These are phyloP conservation scores for Cinnamomum micranthum DNA, from an alignment of 164 flowering plant species.

Conservation along the genomic window DNA sequence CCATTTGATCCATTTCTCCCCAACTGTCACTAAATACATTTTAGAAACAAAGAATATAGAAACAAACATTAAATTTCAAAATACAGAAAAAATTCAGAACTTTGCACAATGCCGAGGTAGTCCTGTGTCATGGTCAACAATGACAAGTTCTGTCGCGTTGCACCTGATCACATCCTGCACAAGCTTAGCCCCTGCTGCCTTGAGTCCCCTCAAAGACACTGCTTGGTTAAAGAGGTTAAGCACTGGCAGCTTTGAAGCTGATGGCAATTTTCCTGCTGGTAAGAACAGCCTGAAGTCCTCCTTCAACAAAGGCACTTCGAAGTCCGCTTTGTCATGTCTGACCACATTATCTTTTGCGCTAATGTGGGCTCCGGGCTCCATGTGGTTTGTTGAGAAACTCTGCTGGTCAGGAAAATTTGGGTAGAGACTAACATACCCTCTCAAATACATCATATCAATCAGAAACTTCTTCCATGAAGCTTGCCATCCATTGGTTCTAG, in stretches of 20 bases:
- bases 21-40: background rate
- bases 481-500: slow-evolving; percentile 96
- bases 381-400: slow-evolving; percentile 95
- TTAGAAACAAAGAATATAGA: background rate
- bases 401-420: slow-evolving; percentile 91
- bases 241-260: slow-evolving; percentile 81
- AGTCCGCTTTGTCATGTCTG: slow-evolving; percentile 65
- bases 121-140: slow-evolving; percentile 74
- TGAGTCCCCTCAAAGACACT: slow-evolving; percentile 75
- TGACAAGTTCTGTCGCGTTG: slow-evolving; percentile 55
- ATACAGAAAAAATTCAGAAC: slow-evolving; percentile 43
- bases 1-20: too few species aligned
- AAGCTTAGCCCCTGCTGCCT: slow-evolving; percentile 88
- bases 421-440: slow-evolving; percentile 88
- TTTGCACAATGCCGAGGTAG: slow-evolving; percentile 60
- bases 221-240: slow-evolving; percentile 87
- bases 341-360: slow-evolving; percentile 81
- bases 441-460: slow-evolving; percentile 94
- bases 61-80: background rate
- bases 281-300: slow-evolving; percentile 54
- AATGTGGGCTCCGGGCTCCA: slow-evolving; percentile 98
- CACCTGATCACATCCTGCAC: slow-evolving; percentile 79
- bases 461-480: slow-evolving; percentile 99
- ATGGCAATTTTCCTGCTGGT: slow-evolving; percentile 74
- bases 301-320: slow-evolving; percentile 79